Percentiles rank a stretch among this genome's conserved stretches.
Conservation (phyloP, 1,284 basidiomycete genomes). For the Boletus calvinii region DNA sequence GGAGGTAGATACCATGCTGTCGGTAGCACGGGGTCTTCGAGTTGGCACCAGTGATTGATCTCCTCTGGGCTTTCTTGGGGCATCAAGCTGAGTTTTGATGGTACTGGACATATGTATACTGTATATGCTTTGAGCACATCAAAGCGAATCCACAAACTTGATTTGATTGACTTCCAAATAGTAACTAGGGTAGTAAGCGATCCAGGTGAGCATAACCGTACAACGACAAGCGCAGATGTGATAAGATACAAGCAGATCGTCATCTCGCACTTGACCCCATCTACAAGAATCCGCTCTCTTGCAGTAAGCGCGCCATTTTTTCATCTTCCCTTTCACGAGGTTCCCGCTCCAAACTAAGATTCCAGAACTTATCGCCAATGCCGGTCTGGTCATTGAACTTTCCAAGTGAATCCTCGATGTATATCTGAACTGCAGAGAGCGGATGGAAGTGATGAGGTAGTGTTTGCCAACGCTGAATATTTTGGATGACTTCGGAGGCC, state of each 20-base stretch:
- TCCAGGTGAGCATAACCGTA: conserved; percentile 21
- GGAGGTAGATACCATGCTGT: conserved; percentile 4
- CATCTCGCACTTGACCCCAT: conserved; percentile 3
- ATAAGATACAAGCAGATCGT: conserved; percentile 2
- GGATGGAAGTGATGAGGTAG: conserved; percentile 84
- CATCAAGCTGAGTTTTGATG: background rate
- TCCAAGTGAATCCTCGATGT: conserved; percentile 76
- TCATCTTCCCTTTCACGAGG: conserved; percentile 93
- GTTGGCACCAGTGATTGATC: background rate
- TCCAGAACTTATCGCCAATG: conserved; percentile 78
- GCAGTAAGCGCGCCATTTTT: conserved; percentile 85
- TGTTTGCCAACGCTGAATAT: conserved; percentile 95
- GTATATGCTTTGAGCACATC: background rate
- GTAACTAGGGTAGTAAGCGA: conserved; percentile 11
- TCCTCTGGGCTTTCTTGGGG: no score
- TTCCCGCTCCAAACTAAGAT: conserved; percentile 82
- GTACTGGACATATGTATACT: background rate
- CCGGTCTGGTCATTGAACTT: conserved; percentile 63
- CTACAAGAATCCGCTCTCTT: conserved; percentile 85
- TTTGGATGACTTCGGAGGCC: conserved; percentile 91
- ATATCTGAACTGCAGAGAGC: conserved; percentile 69
- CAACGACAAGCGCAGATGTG: conserved; percentile 17
- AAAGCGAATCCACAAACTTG: no score
- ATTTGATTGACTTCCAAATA: background rate
- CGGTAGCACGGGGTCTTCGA: background rate